Base-by-base conservation (phyloP, 768 basidiomycete species). In the Russula sp. region DNA sequence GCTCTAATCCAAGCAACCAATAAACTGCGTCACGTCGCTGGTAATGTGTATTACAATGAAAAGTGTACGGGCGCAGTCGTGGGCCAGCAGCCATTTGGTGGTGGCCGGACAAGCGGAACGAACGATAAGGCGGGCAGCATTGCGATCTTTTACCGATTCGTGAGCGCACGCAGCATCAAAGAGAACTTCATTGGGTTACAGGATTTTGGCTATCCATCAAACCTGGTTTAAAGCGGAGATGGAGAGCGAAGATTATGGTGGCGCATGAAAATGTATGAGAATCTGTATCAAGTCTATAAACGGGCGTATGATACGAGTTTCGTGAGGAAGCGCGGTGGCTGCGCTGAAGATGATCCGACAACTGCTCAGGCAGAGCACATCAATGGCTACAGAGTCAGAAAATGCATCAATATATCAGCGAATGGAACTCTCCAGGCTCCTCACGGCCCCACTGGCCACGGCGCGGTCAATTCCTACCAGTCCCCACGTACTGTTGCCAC, bases 41-140 rank as follows among this genome's bases (percentile, higher is more conserved):
- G 97, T 3, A 99, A 98, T 73, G 85, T 96, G 59, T 99, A 99
- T 78, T 93, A 94, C 77, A 98, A 98, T 74, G 95, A 98, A 68
- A 95, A 96, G 74, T 98, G 93, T 75, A 99, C 96, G 1, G 93
- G 93, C 36, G 94, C 93, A n/a, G 90, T 92, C 52, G 93, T 98
- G 39, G 96, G 94, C 9, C 95, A 98, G 73, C 95, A 99, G 75
- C 96, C 97, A 11, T 99, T 99, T 71, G 97, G 97, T 51, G 97
- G 97, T 35, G 91, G 85, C 2, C 84, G 95, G 41, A 90, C 81
- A 36, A 92, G 89, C 70, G 96, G 97, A 34, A 99, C 96, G 65
- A 98, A 98, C 78, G 97, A 98, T 75, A 99, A 98, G 77, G 93
- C 95, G 1, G 97, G 90, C 25, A 92, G 90, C 65, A 83, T 91